phyloP scores from a whole-genome alignment of 495 filamentous ascomycete genomes.

The Monascus purpureus region DNA sequence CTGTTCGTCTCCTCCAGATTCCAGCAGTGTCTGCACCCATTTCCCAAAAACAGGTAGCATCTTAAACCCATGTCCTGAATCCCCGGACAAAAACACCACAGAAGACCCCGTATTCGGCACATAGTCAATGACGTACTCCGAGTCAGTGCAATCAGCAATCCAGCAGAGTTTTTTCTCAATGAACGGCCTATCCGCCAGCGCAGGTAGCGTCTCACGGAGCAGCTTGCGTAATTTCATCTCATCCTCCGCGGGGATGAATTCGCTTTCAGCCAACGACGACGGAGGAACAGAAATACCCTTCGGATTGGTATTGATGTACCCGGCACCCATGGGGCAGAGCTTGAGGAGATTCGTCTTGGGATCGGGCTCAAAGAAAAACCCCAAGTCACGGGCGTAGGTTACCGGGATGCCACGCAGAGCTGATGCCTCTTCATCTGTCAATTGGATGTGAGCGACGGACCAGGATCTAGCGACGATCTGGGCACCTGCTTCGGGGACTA shows the following conservation, averaged over 20 bases:
- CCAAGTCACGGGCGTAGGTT: conserved; percentile 39
- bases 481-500: conserved; percentile 24
- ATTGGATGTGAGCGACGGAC: conserved; percentile 39
- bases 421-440: conserved; percentile 36
- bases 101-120: conserved; percentile 29
- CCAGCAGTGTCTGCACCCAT: conserved; percentile 29
- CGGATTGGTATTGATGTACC: conserved; percentile 35
- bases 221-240: conserved; percentile 31
- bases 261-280: conserved; percentile 21
- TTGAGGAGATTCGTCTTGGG: conserved; percentile 38
- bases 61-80: conserved; percentile 43
- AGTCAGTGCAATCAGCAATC: conserved; percentile 42
- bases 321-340: conserved; percentile 39
- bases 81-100: conserved; percentile 33
- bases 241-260: conserved; percentile 34
- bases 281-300: too few species aligned
- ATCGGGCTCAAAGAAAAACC: conserved; percentile 48
- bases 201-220: conserved; percentile 34
- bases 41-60: conserved; percentile 40
- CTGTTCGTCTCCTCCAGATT: conserved; percentile 13
- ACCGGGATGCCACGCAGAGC: conserved; percentile 38
- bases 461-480: conserved; percentile 36
- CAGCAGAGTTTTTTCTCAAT: conserved; percentile 38
- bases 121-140: conserved; percentile 41
- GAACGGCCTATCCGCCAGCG: conserved; percentile 33